Conservation (phyloP, 208 protist genomes). For the Endotrypanum monterogeii region DNA sequence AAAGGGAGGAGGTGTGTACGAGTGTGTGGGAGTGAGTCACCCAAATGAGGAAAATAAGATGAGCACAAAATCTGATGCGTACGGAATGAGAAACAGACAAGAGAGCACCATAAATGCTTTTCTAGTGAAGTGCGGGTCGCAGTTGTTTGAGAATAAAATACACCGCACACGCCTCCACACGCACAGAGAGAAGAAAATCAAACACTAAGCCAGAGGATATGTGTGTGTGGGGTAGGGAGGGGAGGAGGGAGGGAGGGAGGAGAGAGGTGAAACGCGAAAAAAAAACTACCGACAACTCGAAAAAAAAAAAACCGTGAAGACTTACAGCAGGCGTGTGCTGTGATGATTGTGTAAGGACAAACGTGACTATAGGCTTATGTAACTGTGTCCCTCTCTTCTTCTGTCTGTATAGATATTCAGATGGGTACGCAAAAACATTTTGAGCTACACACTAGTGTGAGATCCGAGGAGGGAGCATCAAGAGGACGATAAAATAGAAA, state of each 20-base stretch:
- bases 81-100: no score
- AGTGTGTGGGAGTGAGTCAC: background rate
- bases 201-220: background rate
- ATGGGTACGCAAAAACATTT: background rate
- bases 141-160: no score
- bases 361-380: no score
- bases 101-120: no score
- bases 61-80: no score
- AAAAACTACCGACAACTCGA: no score
- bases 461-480: background rate
- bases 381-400: background rate
- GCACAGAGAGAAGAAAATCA: background rate
- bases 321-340: no score
- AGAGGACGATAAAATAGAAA: no score
- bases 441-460: background rate
- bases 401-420: background rate
- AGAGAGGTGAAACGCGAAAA: background rate
- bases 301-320: no score
- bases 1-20: background rate
- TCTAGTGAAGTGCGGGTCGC: no score
- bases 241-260: background rate
- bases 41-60: no score
- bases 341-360: background rate
- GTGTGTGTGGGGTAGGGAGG: background rate
- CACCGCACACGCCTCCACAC: background rate